Evolutionary conservation across 2,329 filamentous ascomycete genomes (phyloP).

Genomic region (Fusarium xylarioides): DNA sequence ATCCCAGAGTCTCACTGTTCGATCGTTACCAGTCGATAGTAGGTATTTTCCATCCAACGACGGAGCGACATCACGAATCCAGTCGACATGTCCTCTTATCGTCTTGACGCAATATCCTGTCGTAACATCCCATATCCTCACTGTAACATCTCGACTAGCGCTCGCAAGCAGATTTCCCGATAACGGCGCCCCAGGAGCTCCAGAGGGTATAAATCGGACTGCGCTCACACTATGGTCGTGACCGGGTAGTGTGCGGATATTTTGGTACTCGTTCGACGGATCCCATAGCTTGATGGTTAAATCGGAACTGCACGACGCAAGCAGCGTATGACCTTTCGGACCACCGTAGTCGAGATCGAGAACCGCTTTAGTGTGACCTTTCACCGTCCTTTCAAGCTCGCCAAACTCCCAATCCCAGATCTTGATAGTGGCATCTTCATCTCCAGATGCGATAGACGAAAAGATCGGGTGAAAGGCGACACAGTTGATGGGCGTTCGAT

Average conservation of each 20-base stretch:
- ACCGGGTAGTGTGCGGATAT: slow-evolving; percentile 88
- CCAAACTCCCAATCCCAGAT: slow-evolving; percentile 98
- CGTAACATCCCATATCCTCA: slow-evolving; percentile 91
- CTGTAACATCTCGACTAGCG: slow-evolving; percentile 83
- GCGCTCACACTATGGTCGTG: slow-evolving; percentile 93
- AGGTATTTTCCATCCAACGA: slow-evolving; percentile 86
- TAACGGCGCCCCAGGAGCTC: slow-evolving; percentile 78
- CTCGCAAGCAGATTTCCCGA: slow-evolving; percentile 87
- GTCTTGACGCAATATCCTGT: slow-evolving; percentile 94
- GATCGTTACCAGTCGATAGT: slow-evolving; percentile 83
- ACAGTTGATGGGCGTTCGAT: slow-evolving; percentile 77
- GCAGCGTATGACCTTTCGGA: slow-evolving; percentile 65
- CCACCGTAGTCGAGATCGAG: slow-evolving; percentile 91
- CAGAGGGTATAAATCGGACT: slow-evolving; percentile 87
- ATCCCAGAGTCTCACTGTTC: slow-evolving; percentile 86
- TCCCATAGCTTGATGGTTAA: slow-evolving; percentile 97
- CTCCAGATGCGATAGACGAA: slow-evolving; percentile 87
- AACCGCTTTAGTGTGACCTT: slow-evolving; percentile 90
- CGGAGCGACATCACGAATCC: slow-evolving; percentile 89
- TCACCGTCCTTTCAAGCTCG: slow-evolving; percentile 88
- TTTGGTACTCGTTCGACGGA: slow-evolving; percentile 91
- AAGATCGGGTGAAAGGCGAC: slow-evolving; percentile 94
- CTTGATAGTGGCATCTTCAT: slow-evolving; percentile 93
- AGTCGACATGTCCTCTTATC: slow-evolving; percentile 84
- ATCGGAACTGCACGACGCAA: slow-evolving; percentile 81